phyloP scores from a whole-genome alignment of 495 filamentous ascomycete species.

The Aspergillus homomorphus region DNA sequence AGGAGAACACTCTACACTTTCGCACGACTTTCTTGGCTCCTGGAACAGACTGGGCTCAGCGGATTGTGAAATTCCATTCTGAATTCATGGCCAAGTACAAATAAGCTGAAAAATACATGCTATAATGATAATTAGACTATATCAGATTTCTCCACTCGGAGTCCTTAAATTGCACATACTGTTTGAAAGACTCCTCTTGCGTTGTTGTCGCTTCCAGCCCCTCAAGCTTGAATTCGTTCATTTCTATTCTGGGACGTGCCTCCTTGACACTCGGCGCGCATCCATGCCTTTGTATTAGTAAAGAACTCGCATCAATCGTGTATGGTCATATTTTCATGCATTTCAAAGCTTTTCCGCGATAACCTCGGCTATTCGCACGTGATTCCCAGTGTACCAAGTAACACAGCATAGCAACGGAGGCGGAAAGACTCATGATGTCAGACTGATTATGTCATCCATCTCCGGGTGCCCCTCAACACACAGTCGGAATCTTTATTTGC shows the following conservation, averaged over 20 bases:
- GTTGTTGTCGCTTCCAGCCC: background rate
- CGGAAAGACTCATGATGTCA: background rate
- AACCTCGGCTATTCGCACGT: background rate
- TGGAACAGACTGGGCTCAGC: slow-evolving; percentile 89
- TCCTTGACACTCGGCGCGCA: no score
- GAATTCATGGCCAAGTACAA: slow-evolving; percentile 86
- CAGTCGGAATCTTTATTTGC: background rate
- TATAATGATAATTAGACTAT: slow-evolving; percentile 8
- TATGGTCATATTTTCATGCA: no score
- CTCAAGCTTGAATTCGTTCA: background rate
- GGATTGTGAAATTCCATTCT: slow-evolving; percentile 83
- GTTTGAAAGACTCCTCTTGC: background rate
- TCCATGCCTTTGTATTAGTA: no score
- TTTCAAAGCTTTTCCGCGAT: no score
- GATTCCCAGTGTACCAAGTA: background rate
- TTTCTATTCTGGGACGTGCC: no score
- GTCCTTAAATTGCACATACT: background rate
- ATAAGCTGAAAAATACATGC: slow-evolving; percentile 17
- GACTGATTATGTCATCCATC: background rate
- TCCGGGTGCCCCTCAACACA: background rate
- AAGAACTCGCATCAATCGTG: no score
- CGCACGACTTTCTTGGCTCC: slow-evolving; percentile 95
- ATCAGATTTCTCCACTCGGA: background rate
- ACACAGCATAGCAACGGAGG: background rate
- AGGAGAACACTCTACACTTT: slow-evolving; percentile 87